Evolutionary conservation across 768 basidiomycete species (phyloP), one percentile per base, ranked within the genome.

Genomic region (Neoboletus magnificus): DNA sequence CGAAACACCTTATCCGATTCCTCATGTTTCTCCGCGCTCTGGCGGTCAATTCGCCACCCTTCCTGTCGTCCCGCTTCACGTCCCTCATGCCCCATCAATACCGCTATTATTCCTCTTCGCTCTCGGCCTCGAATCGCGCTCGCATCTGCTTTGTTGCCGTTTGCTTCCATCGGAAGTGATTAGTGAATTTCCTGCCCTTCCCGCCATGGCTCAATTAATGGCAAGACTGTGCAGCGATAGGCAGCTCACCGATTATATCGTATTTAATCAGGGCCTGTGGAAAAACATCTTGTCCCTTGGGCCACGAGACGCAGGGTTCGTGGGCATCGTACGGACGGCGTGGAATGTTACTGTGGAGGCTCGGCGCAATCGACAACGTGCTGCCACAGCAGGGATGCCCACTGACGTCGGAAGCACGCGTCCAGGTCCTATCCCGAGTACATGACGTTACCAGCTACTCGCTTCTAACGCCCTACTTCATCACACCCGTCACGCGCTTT

Each of bases 271-370:
- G 42, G 85, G 86, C n/a, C 66, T 87, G 48, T 85, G 86, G 85
- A 79, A 77, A 62, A 88, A 88, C 53, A 76, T 81, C 35, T 75
- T 88, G 12, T 74, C 75, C 18, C 71, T 86, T 51, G 83, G 79
- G 8, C 74, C 82, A 33, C 74, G 70, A 20, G 77, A 84, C 57
- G 52, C 65, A 47, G 65, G 63, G 29, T 65, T 86, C 52, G 73
- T 79, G 48, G 74, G 79, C 59, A 66, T 83, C 43, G 80, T 77
- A 25, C 77, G 77, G 61, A 83, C 77, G 22, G 82, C 83, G 42
- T 93, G 89, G 89, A 87, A 83, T 45, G 85, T 87, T 41, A 82
- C 90, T 10, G 81, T 84, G 18, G 87, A 91, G 59, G 82, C 85
- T n/a, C 71, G 71, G 22, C 70, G 71, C 23, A 63, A 66, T 43